phyloP scores from a whole-genome alignment of 2,329 filamentous ascomycete species.

The Tolypocladium tundrense region DNA sequence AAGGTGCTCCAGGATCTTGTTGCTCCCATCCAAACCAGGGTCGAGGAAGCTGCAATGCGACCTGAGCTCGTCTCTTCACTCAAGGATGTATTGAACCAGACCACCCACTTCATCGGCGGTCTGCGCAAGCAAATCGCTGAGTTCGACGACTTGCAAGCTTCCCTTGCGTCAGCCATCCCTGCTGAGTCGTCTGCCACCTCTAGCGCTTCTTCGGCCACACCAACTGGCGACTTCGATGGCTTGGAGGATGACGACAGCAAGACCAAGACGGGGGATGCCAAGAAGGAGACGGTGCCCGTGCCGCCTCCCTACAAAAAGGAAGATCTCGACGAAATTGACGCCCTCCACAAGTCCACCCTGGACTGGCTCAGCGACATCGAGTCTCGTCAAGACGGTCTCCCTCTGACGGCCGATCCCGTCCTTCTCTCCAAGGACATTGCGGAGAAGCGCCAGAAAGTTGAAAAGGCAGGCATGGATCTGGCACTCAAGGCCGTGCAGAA shows the following conservation, averaged over 20 bases:
- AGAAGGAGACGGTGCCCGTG: conserved; percentile 37
- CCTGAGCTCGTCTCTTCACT: conserved; percentile 60
- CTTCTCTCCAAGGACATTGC: conserved; percentile 63
- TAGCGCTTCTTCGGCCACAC: conserved; percentile 34
- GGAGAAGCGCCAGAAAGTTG: conserved; percentile 58
- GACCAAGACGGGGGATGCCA: conserved; percentile 26
- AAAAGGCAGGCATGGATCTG: conserved; percentile 59
- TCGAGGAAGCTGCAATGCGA: conserved; percentile 60
- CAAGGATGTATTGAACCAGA: conserved; percentile 60
- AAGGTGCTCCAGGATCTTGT: conserved; percentile 70
- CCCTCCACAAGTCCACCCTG: conserved; percentile 49
- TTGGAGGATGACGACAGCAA: conserved; percentile 59
- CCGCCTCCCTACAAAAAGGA: conserved; percentile 61
- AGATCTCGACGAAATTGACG: conserved; percentile 58
- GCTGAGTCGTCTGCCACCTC: conserved; percentile 15
- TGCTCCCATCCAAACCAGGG: conserved; percentile 64
- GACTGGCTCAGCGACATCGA: conserved; percentile 70
- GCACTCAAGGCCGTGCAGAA: conserved; percentile 56
- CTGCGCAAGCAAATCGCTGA: conserved; percentile 62
- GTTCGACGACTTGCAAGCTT: conserved; percentile 51
- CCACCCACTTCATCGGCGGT: conserved; percentile 57
- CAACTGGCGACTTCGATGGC: conserved; percentile 54
- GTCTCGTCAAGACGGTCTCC: conserved; percentile 59
- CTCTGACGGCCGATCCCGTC: conserved; percentile 61
- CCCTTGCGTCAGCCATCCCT: conserved; percentile 25